Percentiles rank a stretch among this genome's conserved stretches.
Conservation (phyloP, 495 filamentous ascomycete species). For the Friedmanniomyces simplex region DNA sequence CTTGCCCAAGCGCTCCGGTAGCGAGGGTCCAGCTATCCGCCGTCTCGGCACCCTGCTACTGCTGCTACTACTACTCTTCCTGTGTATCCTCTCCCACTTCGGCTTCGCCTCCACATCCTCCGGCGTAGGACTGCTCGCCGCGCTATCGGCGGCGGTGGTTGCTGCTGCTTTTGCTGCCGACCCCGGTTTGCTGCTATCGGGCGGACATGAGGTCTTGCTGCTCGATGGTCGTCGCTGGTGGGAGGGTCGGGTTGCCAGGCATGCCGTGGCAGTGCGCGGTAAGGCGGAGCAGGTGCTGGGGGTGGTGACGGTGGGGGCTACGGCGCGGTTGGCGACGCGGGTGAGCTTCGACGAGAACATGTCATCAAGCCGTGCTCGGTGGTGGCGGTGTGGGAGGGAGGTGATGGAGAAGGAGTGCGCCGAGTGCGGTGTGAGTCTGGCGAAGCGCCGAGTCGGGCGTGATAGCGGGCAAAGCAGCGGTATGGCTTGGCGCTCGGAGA, state of each 20-base stretch:
- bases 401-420: not conserved
- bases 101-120: not conserved
- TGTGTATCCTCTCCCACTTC: not conserved
- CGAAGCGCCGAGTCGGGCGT: not conserved
- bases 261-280: slow-evolving; percentile 2
- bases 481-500: not conserved
- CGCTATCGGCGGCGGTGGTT: not conserved
- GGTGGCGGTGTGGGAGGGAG: not conserved
- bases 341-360: slow-evolving; percentile 20
- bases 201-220: slow-evolving; percentile 20
- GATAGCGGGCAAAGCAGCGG: not conserved
- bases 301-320: slow-evolving; percentile 1
- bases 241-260: not conserved
- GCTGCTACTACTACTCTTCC: not conserved
- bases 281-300: not conserved
- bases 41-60: not conserved
- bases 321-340: slow-evolving; percentile 20
- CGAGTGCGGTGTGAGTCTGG: not conserved
- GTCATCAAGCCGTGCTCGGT: not conserved
- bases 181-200: slow-evolving; percentile 10
- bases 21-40: not conserved
- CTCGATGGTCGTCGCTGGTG: slow-evolving; percentile 14
- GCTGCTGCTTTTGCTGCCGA: slow-evolving; percentile 7
- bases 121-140: not conserved
- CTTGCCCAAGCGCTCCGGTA: not conserved